Percentiles rank a stretch among this genome's conserved stretches.
phyloP scores from a whole-genome alignment of 2,329 filamentous ascomycete species.

The Penicillium sp. region DNA sequence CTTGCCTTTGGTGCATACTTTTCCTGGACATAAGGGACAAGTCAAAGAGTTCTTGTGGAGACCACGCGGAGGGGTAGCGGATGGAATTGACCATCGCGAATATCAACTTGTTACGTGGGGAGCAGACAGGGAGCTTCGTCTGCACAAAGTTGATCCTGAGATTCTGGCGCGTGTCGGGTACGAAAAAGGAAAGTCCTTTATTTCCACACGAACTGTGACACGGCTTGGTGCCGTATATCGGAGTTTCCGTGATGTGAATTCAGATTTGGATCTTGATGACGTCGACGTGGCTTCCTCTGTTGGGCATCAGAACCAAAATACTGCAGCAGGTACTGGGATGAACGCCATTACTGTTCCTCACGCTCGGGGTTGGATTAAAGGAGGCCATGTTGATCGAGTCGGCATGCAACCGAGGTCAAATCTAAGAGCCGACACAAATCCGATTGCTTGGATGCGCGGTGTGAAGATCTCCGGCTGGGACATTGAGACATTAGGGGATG shows the following conservation, averaged over 20 bases:
- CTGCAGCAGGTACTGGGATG: conserved; percentile 40
- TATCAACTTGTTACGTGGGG: conserved; percentile 95
- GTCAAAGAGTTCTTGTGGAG: conserved; percentile 93
- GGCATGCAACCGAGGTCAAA: conserved; percentile 50
- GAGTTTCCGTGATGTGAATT: conserved; percentile 74
- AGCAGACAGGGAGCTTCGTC: conserved; percentile 74
- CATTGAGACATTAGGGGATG: conserved; percentile 56
- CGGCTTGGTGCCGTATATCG: conserved; percentile 82
- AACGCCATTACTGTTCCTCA: conserved; percentile 53
- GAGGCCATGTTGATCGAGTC: conserved; percentile 47
- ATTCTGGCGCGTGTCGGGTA: conserved; percentile 69
- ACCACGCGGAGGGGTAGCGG: conserved; percentile 65
- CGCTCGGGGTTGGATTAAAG: conserved; percentile 47
- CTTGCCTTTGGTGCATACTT: conserved; percentile 49
- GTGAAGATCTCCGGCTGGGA: conserved; percentile 58
- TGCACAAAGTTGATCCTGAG: conserved; percentile 68
- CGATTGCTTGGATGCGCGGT: conserved; percentile 64
- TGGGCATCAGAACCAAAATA: conserved; percentile 20
- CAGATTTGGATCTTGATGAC: conserved; percentile 56
- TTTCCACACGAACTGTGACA: conserved; percentile 67
- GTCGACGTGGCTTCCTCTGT: conserved; percentile 32
- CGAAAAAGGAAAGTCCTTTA: conserved; percentile 63
- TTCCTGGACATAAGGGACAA: conserved; percentile 57
- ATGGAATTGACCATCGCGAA: conserved; percentile 76
- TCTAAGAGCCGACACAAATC: conserved; percentile 52